phyloP scores from a whole-genome alignment of 129 eudicot genomes.

The Heracleum sosnowskyi region DNA sequence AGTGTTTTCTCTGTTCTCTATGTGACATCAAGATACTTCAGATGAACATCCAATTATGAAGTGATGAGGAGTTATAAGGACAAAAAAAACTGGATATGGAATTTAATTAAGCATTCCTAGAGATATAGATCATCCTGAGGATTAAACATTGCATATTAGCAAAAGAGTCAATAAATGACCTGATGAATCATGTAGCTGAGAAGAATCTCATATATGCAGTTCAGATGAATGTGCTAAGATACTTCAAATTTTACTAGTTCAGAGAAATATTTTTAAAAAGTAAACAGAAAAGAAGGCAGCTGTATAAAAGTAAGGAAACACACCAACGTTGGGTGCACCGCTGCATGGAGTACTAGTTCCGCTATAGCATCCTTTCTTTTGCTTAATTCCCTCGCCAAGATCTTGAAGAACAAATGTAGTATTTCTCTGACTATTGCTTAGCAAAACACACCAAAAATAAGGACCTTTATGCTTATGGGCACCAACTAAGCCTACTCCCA shows the following conservation, averaged over 20 bases:
- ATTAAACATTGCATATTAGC: background rate
- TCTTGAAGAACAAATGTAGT: conserved; percentile 69
- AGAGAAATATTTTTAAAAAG: conserved; percentile 4
- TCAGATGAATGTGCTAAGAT: background rate
- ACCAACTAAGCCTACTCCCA: conserved; percentile 65
- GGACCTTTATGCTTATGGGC: conserved; percentile 61
- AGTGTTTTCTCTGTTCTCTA: background rate
- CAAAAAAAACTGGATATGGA: background rate
- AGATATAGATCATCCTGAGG: background rate
- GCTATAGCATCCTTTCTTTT: conserved; percentile 78
- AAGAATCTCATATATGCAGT: background rate
- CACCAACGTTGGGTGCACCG: conserved; percentile 23
- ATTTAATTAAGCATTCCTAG: background rate
- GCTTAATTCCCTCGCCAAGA: conserved; percentile 76
- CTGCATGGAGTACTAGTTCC: conserved; percentile 49
- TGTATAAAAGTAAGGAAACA: conserved; percentile 1
- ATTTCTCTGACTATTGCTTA: conserved; percentile 41
- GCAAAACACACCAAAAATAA: conserved; percentile 75
- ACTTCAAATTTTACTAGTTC: background rate
- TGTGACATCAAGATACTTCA: background rate
- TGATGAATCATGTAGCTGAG: background rate
- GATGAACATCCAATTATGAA: background rate
- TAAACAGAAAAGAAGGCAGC: background rate
- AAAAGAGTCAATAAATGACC: background rate
- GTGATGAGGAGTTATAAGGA: background rate